Conservation (phyloP, 352 stramenopile genomes). For the Blastocystis sp. region DNA sequence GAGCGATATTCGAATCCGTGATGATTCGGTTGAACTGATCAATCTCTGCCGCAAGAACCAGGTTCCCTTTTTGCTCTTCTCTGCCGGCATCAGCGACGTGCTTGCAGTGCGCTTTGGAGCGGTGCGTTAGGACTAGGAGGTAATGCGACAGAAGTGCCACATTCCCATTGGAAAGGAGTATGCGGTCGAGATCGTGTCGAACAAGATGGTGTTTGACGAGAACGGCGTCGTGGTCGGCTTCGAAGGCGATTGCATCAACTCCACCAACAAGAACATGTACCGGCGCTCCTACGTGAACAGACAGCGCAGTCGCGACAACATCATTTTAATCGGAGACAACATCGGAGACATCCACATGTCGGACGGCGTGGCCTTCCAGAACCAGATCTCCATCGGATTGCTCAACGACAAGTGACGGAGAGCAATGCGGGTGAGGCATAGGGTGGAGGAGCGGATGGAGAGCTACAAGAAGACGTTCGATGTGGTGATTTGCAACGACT, state of each 20-base stretch:
- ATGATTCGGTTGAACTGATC: conserved; percentile 59
- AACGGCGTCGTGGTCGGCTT: conserved; percentile 43
- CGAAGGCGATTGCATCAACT: conserved; percentile 59
- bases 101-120: conserved; percentile 10
- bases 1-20: conserved; percentile 60
- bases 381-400: conserved; percentile 51
- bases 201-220: conserved; percentile 68
- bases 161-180: conserved; percentile 51
- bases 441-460: conserved; percentile 47
- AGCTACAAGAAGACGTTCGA: conserved; percentile 30
- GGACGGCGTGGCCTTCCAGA: conserved; percentile 41
- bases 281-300: conserved; percentile 46
- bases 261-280: conserved; percentile 66
- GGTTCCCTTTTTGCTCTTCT: conserved; percentile 64
- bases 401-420: conserved; percentile 35
- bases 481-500: conserved; percentile 59
- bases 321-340: conserved; percentile 67
- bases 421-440: neutral
- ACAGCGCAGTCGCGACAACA: conserved; percentile 49
- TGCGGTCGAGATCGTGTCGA: conserved; percentile 51
- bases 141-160: conserved; percentile 56
- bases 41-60: conserved; percentile 60
- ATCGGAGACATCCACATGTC: conserved; percentile 66
- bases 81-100: conserved; percentile 48
- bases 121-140: conserved; percentile 24